Base-by-base conservation (phyloP, 2,329 filamentous ascomycete species). In the Ophiostoma novo-ulmi region DNA sequence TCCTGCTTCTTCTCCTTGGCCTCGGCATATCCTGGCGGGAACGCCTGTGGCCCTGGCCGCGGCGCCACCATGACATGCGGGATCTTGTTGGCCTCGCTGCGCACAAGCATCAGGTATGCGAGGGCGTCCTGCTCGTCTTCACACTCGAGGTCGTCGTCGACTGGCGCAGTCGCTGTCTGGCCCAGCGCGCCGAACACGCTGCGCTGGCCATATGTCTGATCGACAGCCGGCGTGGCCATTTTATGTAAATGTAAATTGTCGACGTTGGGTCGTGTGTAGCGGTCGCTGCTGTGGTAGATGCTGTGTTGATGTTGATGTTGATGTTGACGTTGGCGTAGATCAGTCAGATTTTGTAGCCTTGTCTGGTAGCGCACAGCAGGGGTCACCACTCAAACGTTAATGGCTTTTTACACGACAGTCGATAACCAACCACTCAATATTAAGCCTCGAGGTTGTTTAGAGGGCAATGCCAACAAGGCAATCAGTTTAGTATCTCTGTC, bases 61-160 rank as follows among this genome's bases (percentile, higher is more conserved):
- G 87, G 84, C 0, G 89, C 91, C 65, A 88, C 85, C 69, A 95
- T 84, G 13, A 95, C 81, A 74, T 89, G 85, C 0, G 92, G 92
- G 44, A 96, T 89, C 11, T 83, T 80, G 72, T 83, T 87, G n/a
- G 92, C 92, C 85, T 96, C 89, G 80, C 72, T 22, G 66, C 22
- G 35, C 38, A 58, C 38, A 13, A n/a, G 65, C 69, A 83, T 84
- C 72, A 93, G 79, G 80, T 93, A 93, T 69, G 87, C 88, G 75
- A 92, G 80, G 1, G 89, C 89, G 78, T 91, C 88, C 41, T 83
- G 81, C 70, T 89, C 86, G 67, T 89, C 88, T 67, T 90, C 89
- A 74, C 90, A 91, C 70, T 89, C 88, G 0, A 89, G 80, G 71
- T 89, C 88, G 55, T 87, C 85, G 67, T 85, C 85, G 11, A 77